A percentile compares a stretch with the other conserved stretches of the same genome.
Conservation (phyloP, 2,329 filamentous ascomycete species). For the Fusarium oxysporum region DNA sequence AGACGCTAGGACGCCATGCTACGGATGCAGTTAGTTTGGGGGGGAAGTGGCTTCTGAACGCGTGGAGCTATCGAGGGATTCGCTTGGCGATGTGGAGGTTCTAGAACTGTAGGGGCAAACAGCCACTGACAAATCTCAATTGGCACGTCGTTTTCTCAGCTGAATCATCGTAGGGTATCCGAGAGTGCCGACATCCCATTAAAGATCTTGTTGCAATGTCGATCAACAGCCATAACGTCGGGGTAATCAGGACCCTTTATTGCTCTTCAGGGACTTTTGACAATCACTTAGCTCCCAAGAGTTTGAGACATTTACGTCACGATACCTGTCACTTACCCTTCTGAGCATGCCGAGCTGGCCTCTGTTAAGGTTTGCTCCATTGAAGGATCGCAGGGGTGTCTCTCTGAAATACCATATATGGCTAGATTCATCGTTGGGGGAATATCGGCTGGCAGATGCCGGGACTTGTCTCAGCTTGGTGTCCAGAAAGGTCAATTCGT, state of each 20-base stretch:
- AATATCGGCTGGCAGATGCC: not conserved
- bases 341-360: not conserved
- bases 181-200: not conserved
- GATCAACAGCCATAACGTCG: not conserved
- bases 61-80: not conserved
- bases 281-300: not conserved
- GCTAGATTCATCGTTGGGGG: not conserved
- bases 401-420: not conserved
- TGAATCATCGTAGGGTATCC: not conserved
- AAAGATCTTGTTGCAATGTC: not conserved
- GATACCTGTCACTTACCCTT: not conserved
- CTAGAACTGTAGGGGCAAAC: not conserved
- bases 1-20: not conserved
- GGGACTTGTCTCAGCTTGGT: not conserved
- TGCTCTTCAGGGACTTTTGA: not conserved
- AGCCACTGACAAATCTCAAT: not conserved
- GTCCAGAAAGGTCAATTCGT: not conserved
- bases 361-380: not conserved
- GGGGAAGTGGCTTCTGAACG: not conserved
- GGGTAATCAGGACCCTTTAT: not conserved
- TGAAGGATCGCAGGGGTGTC: not conserved
- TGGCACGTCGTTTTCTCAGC: not conserved
- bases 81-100: not conserved
- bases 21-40: slow-evolving; percentile 15
- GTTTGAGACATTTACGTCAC: not conserved